Conservation (phyloP, 2,329 filamentous ascomycete species). For the Lachnellula suecica region DNA sequence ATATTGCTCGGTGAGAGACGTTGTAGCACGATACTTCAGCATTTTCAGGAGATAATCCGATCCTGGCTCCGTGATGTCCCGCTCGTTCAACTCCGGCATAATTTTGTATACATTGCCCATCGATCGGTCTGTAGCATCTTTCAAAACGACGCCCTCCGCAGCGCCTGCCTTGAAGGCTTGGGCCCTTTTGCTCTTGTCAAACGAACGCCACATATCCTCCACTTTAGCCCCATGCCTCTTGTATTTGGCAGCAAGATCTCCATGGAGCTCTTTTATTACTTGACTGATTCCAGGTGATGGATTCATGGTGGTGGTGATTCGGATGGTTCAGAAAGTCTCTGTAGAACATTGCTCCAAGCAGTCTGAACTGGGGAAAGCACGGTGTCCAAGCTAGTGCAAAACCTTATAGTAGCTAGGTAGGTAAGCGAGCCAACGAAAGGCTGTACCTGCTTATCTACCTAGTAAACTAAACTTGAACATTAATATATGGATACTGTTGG, state of each 20-base stretch:
- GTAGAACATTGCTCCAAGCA: too few species aligned
- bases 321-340: too few species aligned
- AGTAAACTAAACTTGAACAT: too few species aligned
- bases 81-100: constrained; percentile 44
- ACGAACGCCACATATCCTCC: constrained; percentile 40
- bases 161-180: constrained; percentile 37
- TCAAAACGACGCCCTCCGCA: constrained; percentile 35
- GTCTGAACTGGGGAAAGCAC: too few species aligned
- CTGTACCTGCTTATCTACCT: too few species aligned
- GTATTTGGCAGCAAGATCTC: constrained; percentile 41
- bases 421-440: too few species aligned
- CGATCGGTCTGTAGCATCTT: constrained; percentile 34
- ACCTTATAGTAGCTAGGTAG: too few species aligned
- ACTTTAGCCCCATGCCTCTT: constrained; percentile 35
- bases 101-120: constrained; percentile 40
- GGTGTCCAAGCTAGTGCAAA: too few species aligned
- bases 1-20: constrained; percentile 36
- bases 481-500: too few species aligned
- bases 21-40: constrained; percentile 39
- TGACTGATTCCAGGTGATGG: background rate
- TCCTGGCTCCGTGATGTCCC: constrained; percentile 36
- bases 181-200: constrained; percentile 35
- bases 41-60: constrained; percentile 39
- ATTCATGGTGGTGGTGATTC: background rate
- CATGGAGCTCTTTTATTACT: constrained; percentile 31